Base-by-base conservation (phyloP, 2,329 filamentous ascomycete species). In the Sporothrix pseudoabietina region DNA sequence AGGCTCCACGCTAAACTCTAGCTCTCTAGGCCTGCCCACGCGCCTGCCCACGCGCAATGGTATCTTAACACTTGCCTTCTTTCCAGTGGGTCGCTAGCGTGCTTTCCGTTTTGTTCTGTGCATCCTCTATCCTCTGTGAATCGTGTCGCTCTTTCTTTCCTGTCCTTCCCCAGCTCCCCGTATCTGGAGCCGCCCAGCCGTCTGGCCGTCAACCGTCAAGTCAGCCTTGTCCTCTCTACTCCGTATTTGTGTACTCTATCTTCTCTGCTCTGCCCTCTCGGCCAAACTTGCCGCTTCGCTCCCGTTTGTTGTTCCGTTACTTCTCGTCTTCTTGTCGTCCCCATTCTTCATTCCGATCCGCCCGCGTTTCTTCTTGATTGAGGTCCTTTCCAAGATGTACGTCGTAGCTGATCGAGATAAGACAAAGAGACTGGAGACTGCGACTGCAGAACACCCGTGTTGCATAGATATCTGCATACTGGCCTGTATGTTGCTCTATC, bases 311-410 rank as follows among this genome's bases (percentile, higher is more conserved):
- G 39, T 35, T 49, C 26, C 41, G 65, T 57, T 12, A 26, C 16
- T 41, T 12, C 26, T 26, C 2, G 26, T 26, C 26, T 55, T 16
- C 30, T n/a, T 19, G 22, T 4, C 26, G 68, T 57, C 49, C 69
- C 69, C 54, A 63, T 71, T 63, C 61, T 35, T 54, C 26, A 57
- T 52, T 55, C 10, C 52, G 57, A 52, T 22, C 52, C 8, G 35
- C 52, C 69, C 54, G 52, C 35, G 69, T 71, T 71, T 71, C 70
- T 71, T 54, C 30, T 71, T 71, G 57, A 71, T 71, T 71, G 70
- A 44, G 70, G 57, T 71, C 70, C 70, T 71, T 65, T 35, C 10
- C n/a, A 22, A 22, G 8, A 54, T 22, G 22, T 19, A 52, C 16
- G 7, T 4, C 49, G 14, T 54, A n/a, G 19, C n/a, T 9, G 16